Evolutionary conservation across 2,329 filamentous ascomycete species (phyloP).

Genomic region (Pseudocercospora vitis): DNA sequence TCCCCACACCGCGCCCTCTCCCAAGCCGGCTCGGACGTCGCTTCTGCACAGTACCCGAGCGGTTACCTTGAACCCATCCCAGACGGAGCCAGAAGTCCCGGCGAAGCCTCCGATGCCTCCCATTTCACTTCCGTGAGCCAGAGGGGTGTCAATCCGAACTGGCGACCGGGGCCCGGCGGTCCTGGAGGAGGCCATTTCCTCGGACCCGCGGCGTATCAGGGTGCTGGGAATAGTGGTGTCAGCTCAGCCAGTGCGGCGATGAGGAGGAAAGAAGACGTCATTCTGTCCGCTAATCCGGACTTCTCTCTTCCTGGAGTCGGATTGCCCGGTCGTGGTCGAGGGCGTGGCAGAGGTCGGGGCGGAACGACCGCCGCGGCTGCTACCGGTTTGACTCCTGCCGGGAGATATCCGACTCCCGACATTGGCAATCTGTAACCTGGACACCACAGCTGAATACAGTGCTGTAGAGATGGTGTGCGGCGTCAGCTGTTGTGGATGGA

Average conservation of each 20-base stretch:
- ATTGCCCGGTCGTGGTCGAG: conserved; percentile 37
- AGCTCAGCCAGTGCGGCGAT: conserved; percentile 43
- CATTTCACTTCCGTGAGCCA: conserved; percentile 91
- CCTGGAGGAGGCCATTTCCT: conserved; percentile 27
- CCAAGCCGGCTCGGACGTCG: conserved; percentile 65
- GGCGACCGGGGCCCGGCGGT: conserved; percentile 58
- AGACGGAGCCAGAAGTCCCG: conserved; percentile 65
- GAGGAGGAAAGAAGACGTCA: conserved; percentile 62
- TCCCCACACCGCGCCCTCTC: conserved; percentile 32
- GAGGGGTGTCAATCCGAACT: conserved; percentile 82
- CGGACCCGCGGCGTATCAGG: conserved; percentile 40
- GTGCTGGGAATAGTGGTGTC: conserved; percentile 15
- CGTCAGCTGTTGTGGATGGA: not conserved
- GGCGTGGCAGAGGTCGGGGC: conserved; percentile 33
- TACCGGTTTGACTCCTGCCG: conserved; percentile 33
- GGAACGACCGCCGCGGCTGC: conserved; percentile 29
- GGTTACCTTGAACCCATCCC: conserved; percentile 62
- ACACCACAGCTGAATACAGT: not conserved
- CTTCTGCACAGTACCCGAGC: conserved; percentile 36
- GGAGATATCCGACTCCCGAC: conserved; percentile 35
- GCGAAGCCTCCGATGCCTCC: conserved; percentile 65
- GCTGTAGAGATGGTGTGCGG: not conserved
- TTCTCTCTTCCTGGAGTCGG: conserved; percentile 66
- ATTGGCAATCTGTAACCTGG: conserved; percentile 7
- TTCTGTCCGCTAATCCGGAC: conserved; percentile 80